phyloP scores from a whole-genome alignment of 345 rosid genomes.

The Gossypium anomalum region DNA sequence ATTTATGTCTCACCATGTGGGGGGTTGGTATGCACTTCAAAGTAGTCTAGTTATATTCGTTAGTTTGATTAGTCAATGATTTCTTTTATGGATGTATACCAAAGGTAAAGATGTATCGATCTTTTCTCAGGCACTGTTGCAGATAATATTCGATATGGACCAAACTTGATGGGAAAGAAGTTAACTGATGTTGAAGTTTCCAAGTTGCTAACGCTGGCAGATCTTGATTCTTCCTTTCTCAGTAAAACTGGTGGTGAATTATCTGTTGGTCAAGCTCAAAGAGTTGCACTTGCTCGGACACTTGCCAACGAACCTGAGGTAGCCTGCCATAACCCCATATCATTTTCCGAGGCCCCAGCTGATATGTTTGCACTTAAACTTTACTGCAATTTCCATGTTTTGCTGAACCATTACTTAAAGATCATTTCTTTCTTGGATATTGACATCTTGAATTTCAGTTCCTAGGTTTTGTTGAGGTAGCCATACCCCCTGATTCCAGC shows the following conservation, averaged over 20 bases:
- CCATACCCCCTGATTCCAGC: too few relatives aligned
- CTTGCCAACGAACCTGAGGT: constrained; percentile 86
- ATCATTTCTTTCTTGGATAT: not conserved
- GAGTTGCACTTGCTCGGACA: constrained; percentile 92
- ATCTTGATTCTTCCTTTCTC: constrained; percentile 57
- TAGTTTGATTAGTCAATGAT: not conserved
- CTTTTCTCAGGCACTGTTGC: constrained; percentile 61
- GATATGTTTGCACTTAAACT: not conserved
- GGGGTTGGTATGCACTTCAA: not conserved
- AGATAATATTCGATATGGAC: constrained; percentile 78
- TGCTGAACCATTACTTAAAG: not conserved
- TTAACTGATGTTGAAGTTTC: constrained; percentile 47
- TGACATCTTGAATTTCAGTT: not conserved
- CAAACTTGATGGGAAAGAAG: constrained; percentile 62
- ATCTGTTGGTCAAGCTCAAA: constrained; percentile 88
- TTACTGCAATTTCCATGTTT: not conserved
- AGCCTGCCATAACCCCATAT: not conserved
- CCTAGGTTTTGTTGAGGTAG: constrained; percentile 44
- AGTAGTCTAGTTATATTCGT: not conserved
- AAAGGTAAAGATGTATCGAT: not conserved
- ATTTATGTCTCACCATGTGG: not conserved
- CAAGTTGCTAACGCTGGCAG: constrained; percentile 65
- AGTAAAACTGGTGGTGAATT: constrained; percentile 52
- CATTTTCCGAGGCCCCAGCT: too few relatives aligned
- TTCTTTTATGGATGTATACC: not conserved